Conservation (phyloP, 805 yeast genomes). For the Myxozyma kluyveri region DNA sequence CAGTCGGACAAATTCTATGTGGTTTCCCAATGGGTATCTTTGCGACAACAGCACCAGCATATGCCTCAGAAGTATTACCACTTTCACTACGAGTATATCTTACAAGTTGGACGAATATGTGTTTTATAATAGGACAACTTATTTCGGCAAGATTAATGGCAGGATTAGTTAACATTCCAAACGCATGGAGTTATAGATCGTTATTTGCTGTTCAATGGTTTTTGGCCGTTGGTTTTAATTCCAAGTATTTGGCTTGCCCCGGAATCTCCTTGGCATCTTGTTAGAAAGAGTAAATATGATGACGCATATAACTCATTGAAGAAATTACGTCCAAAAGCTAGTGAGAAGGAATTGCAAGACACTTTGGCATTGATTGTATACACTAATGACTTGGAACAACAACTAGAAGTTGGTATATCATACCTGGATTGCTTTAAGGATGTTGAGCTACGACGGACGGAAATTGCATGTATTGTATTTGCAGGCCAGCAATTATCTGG, state of each 20-base stretch:
- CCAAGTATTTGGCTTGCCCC: constrained; percentile 52
- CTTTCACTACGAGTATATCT: constrained; percentile 49
- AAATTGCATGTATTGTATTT: constrained; percentile 39
- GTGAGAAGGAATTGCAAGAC: neutral
- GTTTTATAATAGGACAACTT: constrained; percentile 56
- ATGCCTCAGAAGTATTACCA: constrained; percentile 60
- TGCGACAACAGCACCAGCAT: constrained; percentile 51
- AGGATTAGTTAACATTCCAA: constrained; percentile 36
- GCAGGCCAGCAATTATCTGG: constrained; percentile 44
- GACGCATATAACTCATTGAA: constrained; percentile 7
- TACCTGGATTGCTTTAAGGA: constrained; percentile 26
- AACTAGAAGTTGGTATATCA: constrained; percentile 12
- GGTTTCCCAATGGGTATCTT: constrained; percentile 55
- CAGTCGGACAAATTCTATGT: constrained; percentile 44
- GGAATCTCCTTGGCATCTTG: constrained; percentile 23
- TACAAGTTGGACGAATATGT: constrained; percentile 51
- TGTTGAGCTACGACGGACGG: constrained; percentile 26
- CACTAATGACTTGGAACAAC: constrained; percentile 15
- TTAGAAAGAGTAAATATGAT: constrained; percentile 7
- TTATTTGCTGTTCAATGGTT: constrained; percentile 63
- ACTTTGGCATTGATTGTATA: constrained; percentile 9
- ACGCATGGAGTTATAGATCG: constrained; percentile 47
- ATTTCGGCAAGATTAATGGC: constrained; percentile 53
- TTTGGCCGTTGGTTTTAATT: constrained; percentile 47
- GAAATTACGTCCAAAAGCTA: constrained; percentile 1